Base-by-base conservation (phyloP, 1,284 basidiomycete genomes). In the Pisolithus thermaeus region DNA sequence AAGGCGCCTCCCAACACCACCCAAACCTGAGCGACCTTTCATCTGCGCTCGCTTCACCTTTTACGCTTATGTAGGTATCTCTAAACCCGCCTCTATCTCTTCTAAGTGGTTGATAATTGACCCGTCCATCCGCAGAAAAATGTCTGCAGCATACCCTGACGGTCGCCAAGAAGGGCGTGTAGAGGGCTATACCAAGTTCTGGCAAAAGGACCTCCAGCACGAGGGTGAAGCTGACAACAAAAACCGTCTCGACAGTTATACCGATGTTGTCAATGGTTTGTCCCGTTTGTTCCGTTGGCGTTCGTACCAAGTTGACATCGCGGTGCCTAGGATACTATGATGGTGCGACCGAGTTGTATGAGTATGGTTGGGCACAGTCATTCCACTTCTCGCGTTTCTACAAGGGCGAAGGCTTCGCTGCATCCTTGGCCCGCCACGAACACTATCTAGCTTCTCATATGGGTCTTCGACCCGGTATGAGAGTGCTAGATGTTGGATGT, bases 341-440 rank as follows among this genome's bases (percentile, higher is more conserved):
- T 64, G 94, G 92, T 60, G 96, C 94, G 6, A 99, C 96, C 18
- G 85, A 94, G 67, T 78, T 99, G 51, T 99, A 98, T 77, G 96
- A 99, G 73, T 98, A 93, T 67, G 95, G 92, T 51, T 96, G 92
- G 93, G 81, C 81, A 7, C 77, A 86, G 54, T 95, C 89, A 44
- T 99, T 99, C 83, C 96, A 99, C 75, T 99, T 99, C 72, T 97
- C 92, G 51, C 92, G 97, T 39, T 99, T 97, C 79, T 94, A 91
- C 83, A 89, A 88, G 71, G 97, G 96, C 58, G 97, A 99, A 71
- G 82, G 84, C 1, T 98, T 99, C 66, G 65, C 74, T 41, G 81
- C 81, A 6, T 83, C 90, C 50, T 79, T 99, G 52, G 95, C 96
- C 16, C 88, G 97, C 50, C 96, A 99, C 68, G 96, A 99, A 74